Percentiles rank a stretch among this genome's conserved stretches.
Conservation (phyloP, 768 basidiomycete genomes). For the Tulasnella sp. region DNA sequence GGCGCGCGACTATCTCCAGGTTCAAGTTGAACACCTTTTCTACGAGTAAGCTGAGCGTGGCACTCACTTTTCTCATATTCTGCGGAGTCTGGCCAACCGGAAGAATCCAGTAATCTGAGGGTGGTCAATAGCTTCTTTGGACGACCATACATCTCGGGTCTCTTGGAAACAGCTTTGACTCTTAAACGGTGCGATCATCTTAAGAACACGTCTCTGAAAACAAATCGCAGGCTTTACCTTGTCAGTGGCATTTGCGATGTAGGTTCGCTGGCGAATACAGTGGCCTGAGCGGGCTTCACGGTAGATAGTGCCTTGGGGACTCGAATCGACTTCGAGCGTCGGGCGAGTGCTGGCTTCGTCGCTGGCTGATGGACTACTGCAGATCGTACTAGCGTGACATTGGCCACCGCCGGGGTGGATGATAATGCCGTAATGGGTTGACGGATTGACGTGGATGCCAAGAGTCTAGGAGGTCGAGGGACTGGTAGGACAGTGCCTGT, state of each 20-base stretch:
- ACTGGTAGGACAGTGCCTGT: not conserved
- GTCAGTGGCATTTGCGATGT: not conserved
- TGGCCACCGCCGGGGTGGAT: no score
- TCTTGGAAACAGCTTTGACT: not conserved
- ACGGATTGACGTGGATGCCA: not conserved
- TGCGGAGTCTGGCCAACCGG: not conserved
- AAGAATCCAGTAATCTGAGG: not conserved
- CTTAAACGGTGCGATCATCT: not conserved
- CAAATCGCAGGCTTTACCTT: not conserved
- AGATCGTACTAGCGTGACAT: not conserved
- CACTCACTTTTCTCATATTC: constrained; percentile 10
- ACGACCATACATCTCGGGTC: not conserved
- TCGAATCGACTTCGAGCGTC: not conserved
- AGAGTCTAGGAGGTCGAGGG: not conserved
- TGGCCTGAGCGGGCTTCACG: not conserved
- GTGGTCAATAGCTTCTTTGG: not conserved
- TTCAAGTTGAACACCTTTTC: not conserved
- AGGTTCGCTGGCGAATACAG: not conserved
- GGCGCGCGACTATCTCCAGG: not conserved
- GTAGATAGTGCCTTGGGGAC: not conserved
- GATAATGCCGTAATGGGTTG: no score
- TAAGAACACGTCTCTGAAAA: not conserved
- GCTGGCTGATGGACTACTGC: not conserved
- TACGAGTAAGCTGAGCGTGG: not conserved
- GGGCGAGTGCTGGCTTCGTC: not conserved